A percentile compares a stretch with the other conserved stretches of the same genome.
These are phyloP conservation scores for Fistulifera solaris DNA, from an alignment of 108 stramenopile genomes.

Conservation along the genomic window DNA sequence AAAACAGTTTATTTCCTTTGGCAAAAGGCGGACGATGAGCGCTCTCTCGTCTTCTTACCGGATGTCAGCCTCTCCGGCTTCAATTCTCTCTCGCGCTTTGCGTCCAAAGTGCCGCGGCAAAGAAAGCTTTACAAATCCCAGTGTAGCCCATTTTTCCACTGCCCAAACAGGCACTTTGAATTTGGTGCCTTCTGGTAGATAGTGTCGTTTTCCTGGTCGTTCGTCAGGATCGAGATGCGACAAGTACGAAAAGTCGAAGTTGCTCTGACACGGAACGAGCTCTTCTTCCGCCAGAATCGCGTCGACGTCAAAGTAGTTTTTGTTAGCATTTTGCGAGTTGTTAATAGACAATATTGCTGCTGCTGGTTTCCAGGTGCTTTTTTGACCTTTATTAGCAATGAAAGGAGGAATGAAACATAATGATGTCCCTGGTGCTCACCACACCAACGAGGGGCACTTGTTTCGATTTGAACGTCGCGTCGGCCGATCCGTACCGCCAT, in stretches of 20 bases:
- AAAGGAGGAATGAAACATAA: too few relatives aligned
- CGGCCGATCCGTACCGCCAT: too few relatives aligned
- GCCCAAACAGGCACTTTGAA: conserved; percentile 79
- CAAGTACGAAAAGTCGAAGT: conserved; percentile 70
- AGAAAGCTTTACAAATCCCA: conserved; percentile 50
- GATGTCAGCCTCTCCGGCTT: conserved; percentile 52
- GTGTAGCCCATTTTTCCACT: conserved; percentile 60
- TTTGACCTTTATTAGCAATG: too few relatives aligned
- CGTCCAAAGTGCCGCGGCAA: conserved; percentile 55
- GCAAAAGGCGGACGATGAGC: background rate
- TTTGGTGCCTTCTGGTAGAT: conserved; percentile 38
- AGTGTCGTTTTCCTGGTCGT: background rate
- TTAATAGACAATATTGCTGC: too few relatives aligned
- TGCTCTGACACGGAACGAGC: conserved; percentile 75
- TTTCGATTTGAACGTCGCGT: too few relatives aligned
- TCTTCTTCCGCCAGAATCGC: conserved; percentile 93
- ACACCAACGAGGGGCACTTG: too few relatives aligned
- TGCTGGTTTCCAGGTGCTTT: too few relatives aligned
- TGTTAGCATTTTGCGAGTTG: too few relatives aligned
- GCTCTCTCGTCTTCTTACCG: background rate
- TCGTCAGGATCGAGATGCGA: conserved; percentile 77
- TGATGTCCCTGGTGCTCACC: too few relatives aligned
- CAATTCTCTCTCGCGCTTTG: conserved; percentile 59
- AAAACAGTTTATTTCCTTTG: background rate
- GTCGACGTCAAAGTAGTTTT: conserved; percentile 84